Base-by-base conservation (phyloP, 495 filamentous ascomycete genomes). In the Penicillium salamii region DNA sequence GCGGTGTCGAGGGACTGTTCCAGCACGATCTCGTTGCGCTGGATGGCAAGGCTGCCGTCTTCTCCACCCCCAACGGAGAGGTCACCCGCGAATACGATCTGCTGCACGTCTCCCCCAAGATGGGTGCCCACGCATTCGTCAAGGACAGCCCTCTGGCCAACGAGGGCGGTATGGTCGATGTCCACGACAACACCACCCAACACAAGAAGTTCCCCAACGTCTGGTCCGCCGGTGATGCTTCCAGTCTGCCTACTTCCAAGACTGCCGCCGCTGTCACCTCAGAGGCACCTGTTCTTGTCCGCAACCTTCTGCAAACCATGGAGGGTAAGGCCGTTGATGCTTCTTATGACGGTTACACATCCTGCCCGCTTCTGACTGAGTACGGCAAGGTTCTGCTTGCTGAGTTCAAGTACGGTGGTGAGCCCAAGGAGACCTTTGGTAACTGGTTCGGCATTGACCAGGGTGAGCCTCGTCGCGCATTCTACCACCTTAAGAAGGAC, bases 351-450 rank as follows among this genome's bases (percentile, higher is more conserved):
- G 84, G 84, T 7, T 87, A 87, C 62, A 82, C 84, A 0, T 85
- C 82, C 1, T 87, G 84, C 65, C 84, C 84, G 19, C 72, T 87
- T n/a, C 40, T 80, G 54, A 84, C 81, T 0, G 77, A 83, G 52
- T 82, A 86, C 52, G 77, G 77, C 44, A 84, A 87, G 68, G 81
- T 87, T 12, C 71, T 87, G 38, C 74, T 87, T 33, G 82, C 81
- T 13, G 84, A 87, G 69, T 87, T 87, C 71, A 86, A 83, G 75
- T 87, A 87, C 49, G 84, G 78, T n/a, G 82, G 81, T 9, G 76
- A 72, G 52, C 84, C 84, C 4, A 84, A 86, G 70, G 84, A 87
- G 75, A 86, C 84, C 0, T 87, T 87, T 54, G 71, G 61, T 15
- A 53, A 65, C 13, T 72, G 66, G 63, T 65, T 86, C 15, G 82